Evolutionary conservation across 495 filamentous ascomycete species (phyloP).

Genomic region (Neurospora tetraspora): DNA sequence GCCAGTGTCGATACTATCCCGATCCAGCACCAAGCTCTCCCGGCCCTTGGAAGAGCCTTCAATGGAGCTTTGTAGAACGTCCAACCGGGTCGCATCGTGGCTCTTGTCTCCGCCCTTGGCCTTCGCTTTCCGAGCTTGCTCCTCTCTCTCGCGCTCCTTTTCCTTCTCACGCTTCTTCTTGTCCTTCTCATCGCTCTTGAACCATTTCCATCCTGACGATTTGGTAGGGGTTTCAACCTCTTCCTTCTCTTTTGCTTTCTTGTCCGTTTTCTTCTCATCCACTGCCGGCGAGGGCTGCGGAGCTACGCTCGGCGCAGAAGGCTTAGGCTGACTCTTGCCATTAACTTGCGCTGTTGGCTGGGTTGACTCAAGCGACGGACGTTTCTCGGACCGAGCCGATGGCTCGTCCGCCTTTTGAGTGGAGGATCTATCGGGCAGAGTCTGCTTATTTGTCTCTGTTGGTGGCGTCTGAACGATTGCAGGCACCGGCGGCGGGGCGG

Average conservation of each 20-base stretch:
- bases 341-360: constrained; percentile 2
- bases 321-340: constrained; percentile 11
- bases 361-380: constrained; percentile 24
- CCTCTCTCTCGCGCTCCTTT: constrained; percentile 44
- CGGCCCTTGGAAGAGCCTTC: constrained; percentile 56
- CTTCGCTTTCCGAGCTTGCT: constrained; percentile 48
- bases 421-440: constrained; percentile 43
- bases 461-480: constrained; percentile 60
- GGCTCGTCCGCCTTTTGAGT: constrained; percentile 42
- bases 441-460: constrained; percentile 33
- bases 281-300: constrained; percentile 40
- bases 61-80: constrained; percentile 73
- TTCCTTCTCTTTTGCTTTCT: constrained; percentile 48
- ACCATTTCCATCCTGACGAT: constrained; percentile 70
- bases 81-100: constrained; percentile 68
- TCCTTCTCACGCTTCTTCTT: constrained; percentile 41
- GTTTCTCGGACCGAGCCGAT: constrained; percentile 38
- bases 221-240: constrained; percentile 49
- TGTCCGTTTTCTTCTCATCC: constrained; percentile 64
- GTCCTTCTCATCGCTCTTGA: constrained; percentile 37
- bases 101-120: constrained; percentile 42
- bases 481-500: constrained; percentile 39
- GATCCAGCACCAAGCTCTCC: constrained; percentile 73
- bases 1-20: constrained; percentile 58
- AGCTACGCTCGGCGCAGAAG: not conserved